These are phyloP conservation scores for Colletotrichum agaves DNA, from an alignment of 2,329 filamentous ascomycete genomes.

Conservation along the genomic window DNA sequence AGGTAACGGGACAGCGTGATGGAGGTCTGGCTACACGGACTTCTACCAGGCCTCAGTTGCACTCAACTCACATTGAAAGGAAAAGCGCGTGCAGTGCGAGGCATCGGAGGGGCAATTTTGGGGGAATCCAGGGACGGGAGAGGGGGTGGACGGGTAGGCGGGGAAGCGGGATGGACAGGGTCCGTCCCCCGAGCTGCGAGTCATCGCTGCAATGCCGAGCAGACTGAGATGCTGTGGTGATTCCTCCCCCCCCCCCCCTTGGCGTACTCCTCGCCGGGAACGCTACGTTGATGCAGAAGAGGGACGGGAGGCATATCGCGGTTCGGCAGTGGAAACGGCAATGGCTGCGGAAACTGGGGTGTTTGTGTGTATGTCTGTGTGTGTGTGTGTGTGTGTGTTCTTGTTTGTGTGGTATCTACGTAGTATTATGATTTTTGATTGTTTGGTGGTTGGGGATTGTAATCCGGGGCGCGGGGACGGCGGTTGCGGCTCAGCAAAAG, in stretches of 20 bases:
- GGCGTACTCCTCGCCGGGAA: neutral
- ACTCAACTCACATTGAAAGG: neutral
- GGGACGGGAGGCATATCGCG: too few relatives aligned
- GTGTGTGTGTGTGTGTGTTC: too few relatives aligned
- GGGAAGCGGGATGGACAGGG: slow-evolving; percentile 14
- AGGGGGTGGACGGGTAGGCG: slow-evolving; percentile 8
- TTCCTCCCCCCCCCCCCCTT: neutral
- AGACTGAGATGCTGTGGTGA: neutral
- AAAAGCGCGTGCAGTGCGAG: neutral
- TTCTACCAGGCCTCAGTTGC: neutral
- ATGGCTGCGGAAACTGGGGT: neutral
- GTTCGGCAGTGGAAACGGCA: neutral
- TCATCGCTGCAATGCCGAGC: slow-evolving; percentile 12
- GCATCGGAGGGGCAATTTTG: neutral
- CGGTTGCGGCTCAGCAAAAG: slow-evolving; percentile 4
- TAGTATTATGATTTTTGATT: too few relatives aligned
- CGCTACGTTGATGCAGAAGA: neutral
- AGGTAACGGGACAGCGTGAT: neutral
- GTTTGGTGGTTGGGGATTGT: neutral
- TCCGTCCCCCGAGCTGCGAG: slow-evolving; percentile 11
- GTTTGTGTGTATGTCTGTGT: neutral
- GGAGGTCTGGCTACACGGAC: neutral
- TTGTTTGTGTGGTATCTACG: too few relatives aligned
- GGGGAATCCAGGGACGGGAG: neutral
- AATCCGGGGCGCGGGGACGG: neutral